phyloP scores from a whole-genome alignment of 768 basidiomycete species.

The Boletus sp. region DNA sequence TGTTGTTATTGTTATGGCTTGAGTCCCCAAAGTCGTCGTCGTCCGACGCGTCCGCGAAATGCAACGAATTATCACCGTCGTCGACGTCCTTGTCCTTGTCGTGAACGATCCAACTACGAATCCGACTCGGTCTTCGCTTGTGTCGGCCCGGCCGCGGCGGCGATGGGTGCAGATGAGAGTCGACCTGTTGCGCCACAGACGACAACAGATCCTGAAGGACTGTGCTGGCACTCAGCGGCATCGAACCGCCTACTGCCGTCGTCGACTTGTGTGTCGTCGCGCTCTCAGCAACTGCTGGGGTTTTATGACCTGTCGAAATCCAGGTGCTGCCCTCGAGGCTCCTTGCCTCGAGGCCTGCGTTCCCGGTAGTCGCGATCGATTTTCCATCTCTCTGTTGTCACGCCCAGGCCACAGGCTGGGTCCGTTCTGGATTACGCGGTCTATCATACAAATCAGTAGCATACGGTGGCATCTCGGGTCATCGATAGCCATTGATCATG shows the following conservation, averaged over 20 bases:
- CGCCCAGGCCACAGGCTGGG: not conserved
- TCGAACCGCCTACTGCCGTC: not conserved
- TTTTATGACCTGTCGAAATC: not conserved
- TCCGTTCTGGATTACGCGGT: conserved; percentile 9
- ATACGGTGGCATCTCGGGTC: not conserved
- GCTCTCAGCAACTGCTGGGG: not conserved
- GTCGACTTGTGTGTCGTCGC: not conserved
- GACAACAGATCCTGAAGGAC: conserved; percentile 20
- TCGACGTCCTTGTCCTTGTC: conserved; percentile 2
- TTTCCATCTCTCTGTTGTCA: not conserved
- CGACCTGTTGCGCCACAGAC: conserved; percentile 25
- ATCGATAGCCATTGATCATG: not conserved
- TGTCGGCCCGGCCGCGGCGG: not conserved
- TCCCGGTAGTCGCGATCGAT: not conserved
- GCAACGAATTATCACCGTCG: conserved; percentile 13
- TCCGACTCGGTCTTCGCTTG: conserved; percentile 15
- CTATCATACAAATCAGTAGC: conserved; percentile 8
- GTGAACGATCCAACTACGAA: conserved; percentile 15
- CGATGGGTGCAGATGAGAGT: conserved; percentile 18
- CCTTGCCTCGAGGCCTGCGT: conserved; percentile 15
- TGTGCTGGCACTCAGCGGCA: not conserved
- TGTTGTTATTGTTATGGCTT: not conserved
- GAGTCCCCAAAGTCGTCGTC: conserved; percentile 12
- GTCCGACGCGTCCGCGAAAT: conserved; percentile 14
- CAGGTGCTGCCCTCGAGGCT: not conserved